A percentile compares a stretch with the other conserved stretches of the same genome.
Evolutionary conservation across 768 basidiomycete species (phyloP).

Genomic region (Pisolithus sp.): DNA sequence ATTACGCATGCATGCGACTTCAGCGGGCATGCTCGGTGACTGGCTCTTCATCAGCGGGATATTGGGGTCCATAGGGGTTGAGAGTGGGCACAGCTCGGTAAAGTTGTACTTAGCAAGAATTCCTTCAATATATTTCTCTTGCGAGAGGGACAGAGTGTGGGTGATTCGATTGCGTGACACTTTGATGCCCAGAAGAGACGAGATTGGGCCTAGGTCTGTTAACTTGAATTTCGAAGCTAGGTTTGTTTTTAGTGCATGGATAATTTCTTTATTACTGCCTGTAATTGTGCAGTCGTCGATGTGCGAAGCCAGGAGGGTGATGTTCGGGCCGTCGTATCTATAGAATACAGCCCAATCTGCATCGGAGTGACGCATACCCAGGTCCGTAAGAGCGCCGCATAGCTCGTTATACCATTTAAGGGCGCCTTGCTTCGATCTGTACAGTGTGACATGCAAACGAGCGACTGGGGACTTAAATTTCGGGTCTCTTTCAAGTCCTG

Average conservation of each 20-base stretch:
- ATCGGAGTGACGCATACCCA: not conserved
- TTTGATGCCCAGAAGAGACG: slow-evolving; percentile 8
- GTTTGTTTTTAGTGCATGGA: slow-evolving; percentile 3
- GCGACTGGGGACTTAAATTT: slow-evolving; percentile 9
- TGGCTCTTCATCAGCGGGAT: not conserved
- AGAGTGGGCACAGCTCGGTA: not conserved
- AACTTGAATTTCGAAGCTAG: not conserved
- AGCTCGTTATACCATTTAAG: slow-evolving; percentile 9
- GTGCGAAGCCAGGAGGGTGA: not conserved
- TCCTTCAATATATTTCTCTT: not conserved
- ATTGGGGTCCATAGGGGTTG: not conserved
- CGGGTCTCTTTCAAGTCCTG: slow-evolving; percentile 12
- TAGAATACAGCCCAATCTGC: slow-evolving; percentile 4
- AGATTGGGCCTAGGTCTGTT: slow-evolving; percentile 1
- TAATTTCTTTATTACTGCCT: not conserved
- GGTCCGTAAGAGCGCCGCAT: not conserved
- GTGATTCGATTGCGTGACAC: not conserved
- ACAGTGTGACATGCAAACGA: not conserved
- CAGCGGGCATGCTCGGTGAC: not conserved
- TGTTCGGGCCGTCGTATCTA: not conserved
- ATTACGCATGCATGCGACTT: slow-evolving; percentile 1
- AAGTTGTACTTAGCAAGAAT: slow-evolving; percentile 3
- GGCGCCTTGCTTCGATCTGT: slow-evolving; percentile 5
- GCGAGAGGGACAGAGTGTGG: not conserved
- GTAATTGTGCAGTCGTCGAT: slow-evolving; percentile 7